phyloP scores from a whole-genome alignment of 2,329 filamentous ascomycete genomes.

The Sporothrix curviconia region DNA sequence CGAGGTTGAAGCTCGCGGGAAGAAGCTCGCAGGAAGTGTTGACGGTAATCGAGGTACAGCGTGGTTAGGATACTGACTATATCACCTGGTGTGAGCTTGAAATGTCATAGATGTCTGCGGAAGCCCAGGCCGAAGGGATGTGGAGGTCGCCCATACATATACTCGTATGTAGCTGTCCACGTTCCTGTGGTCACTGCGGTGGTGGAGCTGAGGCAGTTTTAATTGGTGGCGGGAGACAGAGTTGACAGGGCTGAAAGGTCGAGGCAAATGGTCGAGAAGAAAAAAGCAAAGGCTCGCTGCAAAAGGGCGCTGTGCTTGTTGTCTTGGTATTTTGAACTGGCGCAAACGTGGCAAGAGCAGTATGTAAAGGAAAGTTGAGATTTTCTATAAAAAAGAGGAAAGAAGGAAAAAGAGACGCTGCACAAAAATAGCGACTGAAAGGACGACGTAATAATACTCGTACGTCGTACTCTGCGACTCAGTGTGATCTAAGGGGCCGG shows the following conservation, averaged over 20 bases:
- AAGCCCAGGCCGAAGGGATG: not conserved
- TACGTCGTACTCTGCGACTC: not conserved
- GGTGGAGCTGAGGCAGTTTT: conserved; percentile 17
- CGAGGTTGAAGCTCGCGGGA: not conserved
- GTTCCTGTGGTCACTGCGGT: not conserved
- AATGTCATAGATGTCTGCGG: too few relatives aligned
- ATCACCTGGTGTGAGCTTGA: too few relatives aligned
- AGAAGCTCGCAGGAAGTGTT: not conserved
- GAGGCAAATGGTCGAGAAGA: too few relatives aligned
- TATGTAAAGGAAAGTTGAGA: not conserved
- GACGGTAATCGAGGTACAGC: not conserved
- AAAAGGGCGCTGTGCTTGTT: not conserved
- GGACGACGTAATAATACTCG: too few relatives aligned
- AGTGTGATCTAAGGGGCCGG: not conserved
- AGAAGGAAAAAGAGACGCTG: not conserved
- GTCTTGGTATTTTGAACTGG: too few relatives aligned
- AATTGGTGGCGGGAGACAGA: conserved; percentile 11
- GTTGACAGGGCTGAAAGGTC: not conserved
- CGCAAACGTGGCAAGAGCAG: not conserved
- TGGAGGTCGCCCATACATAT: not conserved
- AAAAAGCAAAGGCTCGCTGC: not conserved
- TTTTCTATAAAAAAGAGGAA: not conserved
- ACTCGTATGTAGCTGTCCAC: not conserved
- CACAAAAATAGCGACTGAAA: not conserved
- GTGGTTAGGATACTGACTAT: too few relatives aligned